Evolutionary conservation across 148 eudicot genomes (phyloP), one percentile per base, ranked within the genome.

Genomic region (Cornus controversa): DNA sequence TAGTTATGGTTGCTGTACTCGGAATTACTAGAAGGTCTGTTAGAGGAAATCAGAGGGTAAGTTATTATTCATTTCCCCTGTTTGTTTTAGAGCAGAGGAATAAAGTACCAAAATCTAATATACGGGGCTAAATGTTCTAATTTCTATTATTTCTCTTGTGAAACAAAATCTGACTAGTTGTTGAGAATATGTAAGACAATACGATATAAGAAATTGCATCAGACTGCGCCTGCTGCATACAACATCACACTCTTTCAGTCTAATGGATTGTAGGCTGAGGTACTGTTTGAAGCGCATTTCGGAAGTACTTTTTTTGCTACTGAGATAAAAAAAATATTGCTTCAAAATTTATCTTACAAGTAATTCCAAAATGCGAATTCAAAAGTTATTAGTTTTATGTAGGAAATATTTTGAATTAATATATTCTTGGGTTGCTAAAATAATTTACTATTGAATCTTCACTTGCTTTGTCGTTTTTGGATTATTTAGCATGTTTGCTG

Each of bases 1-100:
- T 86, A 77, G 63, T 86, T 70, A 54, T 88, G 68, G 58, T 92
- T 74, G 70, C 70, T 27, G 85, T 80, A 16, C 74, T 87, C n/a
- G 80, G 72, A 64, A 67, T 80, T 72, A 53, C 82, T 57, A 77
- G 69, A 25, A 80, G 82, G 70, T 76, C 78, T 73, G 69, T 62
- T 66, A 70, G 64, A 76, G 78, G 71, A 69, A 70, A 67, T 58
- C 66, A 74, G 63, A 82, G 81, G 90, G 91, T 91, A 77, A n/a
- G 81, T 63, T 37, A 14, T 64, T 60, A 69, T 68, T 50, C 64
- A 66, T 66, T 8, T 13, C 20, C 20, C 9, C 26, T 27, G 31
- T 29, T 64, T 71, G 11, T 28, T 16, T 62, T n/a, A 34, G 62
- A 34, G 62, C 26, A n/a, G 28, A 73, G 50, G 58, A 71, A 27